phyloP scores from a whole-genome alignment of 2,329 filamentous ascomycete genomes.

The Fusarium redolens region DNA sequence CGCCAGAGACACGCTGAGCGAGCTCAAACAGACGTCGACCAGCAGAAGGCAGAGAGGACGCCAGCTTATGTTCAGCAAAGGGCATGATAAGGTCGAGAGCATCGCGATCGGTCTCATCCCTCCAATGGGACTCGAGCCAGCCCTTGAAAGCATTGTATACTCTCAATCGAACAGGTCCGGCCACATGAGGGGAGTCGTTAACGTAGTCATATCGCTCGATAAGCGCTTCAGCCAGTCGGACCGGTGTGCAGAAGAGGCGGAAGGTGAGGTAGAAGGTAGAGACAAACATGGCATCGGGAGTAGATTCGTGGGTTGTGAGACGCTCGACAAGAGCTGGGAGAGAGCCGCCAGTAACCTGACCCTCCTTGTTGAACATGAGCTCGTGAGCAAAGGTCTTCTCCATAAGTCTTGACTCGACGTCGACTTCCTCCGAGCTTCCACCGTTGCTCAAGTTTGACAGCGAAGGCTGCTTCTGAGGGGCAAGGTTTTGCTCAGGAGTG shows the following conservation, averaged over 20 bases:
- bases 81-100: constrained; percentile 80
- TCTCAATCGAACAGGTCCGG: constrained; percentile 84
- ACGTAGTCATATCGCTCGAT: constrained; percentile 94
- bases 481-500: constrained; percentile 76
- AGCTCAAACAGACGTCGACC: constrained; percentile 85
- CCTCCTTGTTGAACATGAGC: constrained; percentile 92
- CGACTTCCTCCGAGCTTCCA: constrained; percentile 78
- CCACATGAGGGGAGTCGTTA: constrained; percentile 77
- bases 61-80: constrained; percentile 82
- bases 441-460: constrained; percentile 75
- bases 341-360: constrained; percentile 92
- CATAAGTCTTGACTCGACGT: constrained; percentile 85
- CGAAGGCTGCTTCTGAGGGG: constrained; percentile 69
- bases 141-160: constrained; percentile 98
- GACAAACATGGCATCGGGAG: constrained; percentile 90
- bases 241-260: constrained; percentile 86
- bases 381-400: constrained; percentile 93
- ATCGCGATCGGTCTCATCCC: constrained; percentile 79
- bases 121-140: constrained; percentile 97
- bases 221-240: constrained; percentile 82
- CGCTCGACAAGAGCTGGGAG: constrained; percentile 92
- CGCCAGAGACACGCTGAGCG: constrained; percentile 78
- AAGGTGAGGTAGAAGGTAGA: constrained; percentile 98
- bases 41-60: constrained; percentile 76
- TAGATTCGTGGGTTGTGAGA: constrained; percentile 91